These are phyloP conservation scores for Fusarium neocosmosporiellum DNA, from an alignment of 2,329 filamentous ascomycete species.

Conservation along the genomic window DNA sequence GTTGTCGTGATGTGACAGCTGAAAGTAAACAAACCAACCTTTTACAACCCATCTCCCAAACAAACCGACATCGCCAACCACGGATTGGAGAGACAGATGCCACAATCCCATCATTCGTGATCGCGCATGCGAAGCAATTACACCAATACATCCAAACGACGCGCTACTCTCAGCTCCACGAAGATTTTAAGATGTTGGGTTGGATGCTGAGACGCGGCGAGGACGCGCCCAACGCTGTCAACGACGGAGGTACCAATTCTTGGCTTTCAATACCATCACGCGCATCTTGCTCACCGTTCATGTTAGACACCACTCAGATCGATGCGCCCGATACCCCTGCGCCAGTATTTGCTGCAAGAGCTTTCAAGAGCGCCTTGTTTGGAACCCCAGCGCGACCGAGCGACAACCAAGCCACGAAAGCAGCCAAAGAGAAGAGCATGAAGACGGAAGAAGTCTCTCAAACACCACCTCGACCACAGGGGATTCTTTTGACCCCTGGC, in stretches of 20 bases:
- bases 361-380: conserved; percentile 72
- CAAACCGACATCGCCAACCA: conserved; percentile 13
- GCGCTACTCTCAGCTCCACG: not conserved
- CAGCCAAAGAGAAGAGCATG: conserved; percentile 37
- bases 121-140: conserved; percentile 23
- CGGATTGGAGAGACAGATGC: conserved; percentile 25
- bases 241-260: conserved; percentile 45
- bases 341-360: conserved; percentile 73
- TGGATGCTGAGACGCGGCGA: conserved; percentile 66
- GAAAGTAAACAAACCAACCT: conserved; percentile 40
- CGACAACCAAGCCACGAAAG: conserved; percentile 45
- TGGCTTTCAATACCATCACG: not conserved
- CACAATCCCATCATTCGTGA: conserved; percentile 13
- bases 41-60: conserved; percentile 21
- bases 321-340: conserved; percentile 74
- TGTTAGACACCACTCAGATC: conserved; percentile 57
- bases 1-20: conserved; percentile 20
- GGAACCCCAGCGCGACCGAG: conserved; percentile 63
- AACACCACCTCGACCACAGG: conserved; percentile 60
- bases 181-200: conserved; percentile 61
- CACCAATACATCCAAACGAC: conserved; percentile 6
- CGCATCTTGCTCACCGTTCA: not conserved
- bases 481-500: conserved; percentile 73
- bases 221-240: conserved; percentile 49
- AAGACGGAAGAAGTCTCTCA: conserved; percentile 46